Base-by-base conservation (phyloP, 2,329 filamentous ascomycete genomes). In the Chrysosporium queenslandicum region DNA sequence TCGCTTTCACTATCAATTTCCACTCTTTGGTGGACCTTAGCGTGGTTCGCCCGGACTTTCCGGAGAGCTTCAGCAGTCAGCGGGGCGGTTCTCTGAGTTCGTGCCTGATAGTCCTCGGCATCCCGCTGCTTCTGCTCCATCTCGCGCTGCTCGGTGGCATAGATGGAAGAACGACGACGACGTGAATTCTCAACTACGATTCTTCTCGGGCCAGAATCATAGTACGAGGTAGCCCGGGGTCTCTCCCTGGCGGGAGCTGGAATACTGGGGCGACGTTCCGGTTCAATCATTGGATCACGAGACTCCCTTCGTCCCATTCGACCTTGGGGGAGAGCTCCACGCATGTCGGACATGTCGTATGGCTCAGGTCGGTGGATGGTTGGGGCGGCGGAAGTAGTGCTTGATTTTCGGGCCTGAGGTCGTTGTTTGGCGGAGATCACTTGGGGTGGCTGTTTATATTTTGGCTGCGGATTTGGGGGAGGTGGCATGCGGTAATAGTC, bases 401-500 rank as follows among this genome's bases (percentile, higher is more conserved):
- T 60, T n/a, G 60, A 46, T 50, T 69, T 70, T 18, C 62, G 66
- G 5, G 60, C 54, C 23, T 47, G 21, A 23, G 57, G 57, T 3
- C 57, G 57, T 45, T 53, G 53, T n/a, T 21, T 56, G 14, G 67
- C 62, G 1, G 66, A 64, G 52, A 69, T 68, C 27, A 71, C 64
- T 25, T 68, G 64, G 6, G 61, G 61, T 21, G 59, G 39, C 48
- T 62, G 54, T 47, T 59, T 65, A 18, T 59, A 47, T 48, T 63
- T 61, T 8, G 57, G 50, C 14, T 50, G 21, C 2, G 47, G 53
- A 30, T 60, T 56, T 4, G 64, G 63, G n/a, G 70, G 69, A 4
- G 68, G 71, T 41, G 69, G 69, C 68, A 72, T 71, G 48, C 60
- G 66, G 54, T 71, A 69, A 49, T 62, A 71, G 43, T 72, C 71